Evolutionary conservation across 2,329 filamentous ascomycete species (phyloP), one percentile per base, ranked within the genome.

Genomic region (Arthrobotrys musiformis): DNA sequence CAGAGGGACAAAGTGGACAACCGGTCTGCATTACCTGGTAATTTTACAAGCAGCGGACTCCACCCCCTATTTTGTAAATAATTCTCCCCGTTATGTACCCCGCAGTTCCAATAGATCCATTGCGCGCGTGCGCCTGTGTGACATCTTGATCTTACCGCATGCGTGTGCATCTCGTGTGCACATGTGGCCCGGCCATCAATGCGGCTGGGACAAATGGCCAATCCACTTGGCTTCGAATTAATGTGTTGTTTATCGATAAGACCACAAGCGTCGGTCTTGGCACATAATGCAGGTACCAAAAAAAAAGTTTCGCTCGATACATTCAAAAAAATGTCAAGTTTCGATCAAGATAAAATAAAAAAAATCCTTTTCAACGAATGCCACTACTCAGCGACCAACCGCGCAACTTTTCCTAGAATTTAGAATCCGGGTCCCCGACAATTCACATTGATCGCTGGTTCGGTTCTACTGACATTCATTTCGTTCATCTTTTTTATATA

Each of bases 1-100:
- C 73, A 1, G 73, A 77, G 42, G 73, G 73, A 30, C 73, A 77
- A 33, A 77, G 73, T 24, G 73, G 73, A n/a, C 73, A 77, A 22
- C 73, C 73, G 1, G 73, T 77, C 30, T 77, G 73, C 17, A 77
- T 77, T 15, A 77, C 73, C 24, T 77, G 73, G 73, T 77, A 62
- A 52, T 19, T 35, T 7, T 7, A n/a, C 46, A 54, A 17, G 35
- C 35, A 11, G 30, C 48, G 42, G 40, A 40, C 28, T 33, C 17
- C 40, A 37, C 4, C 17, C 15, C 2, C 17, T 24, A 50, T 54
- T 13, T 28, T 50, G 46, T 50, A 50, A 6, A 19, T 28, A 46
- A 3, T 40, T 11, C 11, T 2, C n/a, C 2, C 13, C 6, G 11
- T 40, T n/a, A n/a, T n/a, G n/a, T n/a, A n/a, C n/a, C n/a, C n/a